Evolutionary conservation across 257 asterid species (phyloP).

Genomic region (Lycium barbarum): DNA sequence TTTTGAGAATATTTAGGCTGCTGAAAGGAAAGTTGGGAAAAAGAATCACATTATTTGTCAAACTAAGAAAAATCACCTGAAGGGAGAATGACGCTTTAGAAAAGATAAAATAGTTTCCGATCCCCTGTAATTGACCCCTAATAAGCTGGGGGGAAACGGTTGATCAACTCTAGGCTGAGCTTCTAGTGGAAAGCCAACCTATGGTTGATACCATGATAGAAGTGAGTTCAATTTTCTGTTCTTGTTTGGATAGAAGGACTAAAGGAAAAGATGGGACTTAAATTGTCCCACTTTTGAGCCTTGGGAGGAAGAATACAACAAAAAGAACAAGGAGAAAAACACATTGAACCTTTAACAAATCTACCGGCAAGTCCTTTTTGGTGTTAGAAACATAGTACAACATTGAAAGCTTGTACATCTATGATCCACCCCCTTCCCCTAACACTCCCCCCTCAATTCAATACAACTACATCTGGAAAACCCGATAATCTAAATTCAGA

Average conservation of each 20-base stretch:
- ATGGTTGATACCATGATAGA: not conserved
- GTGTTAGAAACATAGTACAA: slow-evolving; percentile 19
- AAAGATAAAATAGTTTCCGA: too few relatives aligned
- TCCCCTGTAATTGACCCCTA: too few relatives aligned
- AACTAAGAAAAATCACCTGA: not conserved
- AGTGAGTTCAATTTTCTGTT: not conserved
- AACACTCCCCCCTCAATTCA: not conserved
- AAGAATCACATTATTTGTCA: not conserved
- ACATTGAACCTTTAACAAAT: not conserved
- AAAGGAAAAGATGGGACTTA: not conserved
- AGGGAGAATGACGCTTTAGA: not conserved
- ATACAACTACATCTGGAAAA: slow-evolving; percentile 12
- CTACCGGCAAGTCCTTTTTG: not conserved
- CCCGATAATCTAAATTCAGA: slow-evolving; percentile 5
- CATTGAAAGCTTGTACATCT: not conserved
- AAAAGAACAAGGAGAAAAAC: not conserved
- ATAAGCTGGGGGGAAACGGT: too few relatives aligned
- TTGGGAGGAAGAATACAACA: slow-evolving; percentile 5
- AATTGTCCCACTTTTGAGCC: not conserved
- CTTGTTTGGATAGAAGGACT: not conserved
- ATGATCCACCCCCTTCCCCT: not conserved
- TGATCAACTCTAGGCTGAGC: too few relatives aligned
- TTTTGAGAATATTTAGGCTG: not conserved
- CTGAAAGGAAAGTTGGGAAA: not conserved
- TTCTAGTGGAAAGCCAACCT: too few relatives aligned